These are phyloP conservation scores for Termitomyces sp. DNA, from an alignment of 768 basidiomycete genomes.

Conservation along the genomic window DNA sequence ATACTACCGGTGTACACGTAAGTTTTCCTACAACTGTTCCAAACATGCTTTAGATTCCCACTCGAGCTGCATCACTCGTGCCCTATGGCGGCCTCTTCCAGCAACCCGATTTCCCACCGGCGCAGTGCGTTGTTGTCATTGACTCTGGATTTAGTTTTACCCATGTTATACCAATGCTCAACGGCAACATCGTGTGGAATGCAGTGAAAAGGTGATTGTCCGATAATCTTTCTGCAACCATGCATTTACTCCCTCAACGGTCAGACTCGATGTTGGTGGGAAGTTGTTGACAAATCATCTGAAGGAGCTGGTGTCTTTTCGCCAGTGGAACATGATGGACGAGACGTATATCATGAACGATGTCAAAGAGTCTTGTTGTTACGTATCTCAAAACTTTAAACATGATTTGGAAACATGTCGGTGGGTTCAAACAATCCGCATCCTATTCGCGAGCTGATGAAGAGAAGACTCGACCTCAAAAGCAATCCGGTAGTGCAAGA, in stretches of 20 bases:
- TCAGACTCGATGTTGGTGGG: conserved; percentile 90
- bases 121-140: conserved; percentile 78
- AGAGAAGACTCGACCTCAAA: conserved; percentile 43
- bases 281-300: conserved; percentile 94
- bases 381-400: conserved; percentile 68
- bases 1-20: conserved; percentile 78
- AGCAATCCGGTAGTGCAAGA: conserved; percentile 73
- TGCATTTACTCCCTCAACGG: conserved; percentile 5
- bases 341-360: conserved; percentile 92
- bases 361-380: conserved; percentile 89
- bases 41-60: conserved; percentile 8
- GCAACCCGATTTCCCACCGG: conserved; percentile 36
- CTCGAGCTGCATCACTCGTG: conserved; percentile 71
- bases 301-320: conserved; percentile 88
- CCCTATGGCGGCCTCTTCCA: conserved; percentile 71
- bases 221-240: conserved; percentile 3
- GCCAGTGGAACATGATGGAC: conserved; percentile 99
- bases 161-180: conserved; percentile 80
- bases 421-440: conserved; percentile 38
- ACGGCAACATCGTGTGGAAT: conserved; percentile 67
- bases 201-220: conserved; percentile 73
- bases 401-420: conserved; percentile 72
- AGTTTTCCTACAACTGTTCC: conserved; percentile 22
- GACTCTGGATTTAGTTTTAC: conserved; percentile 95
- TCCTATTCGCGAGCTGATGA: conserved; percentile 12